Evolutionary conservation across 2,329 filamentous ascomycete genomes (phyloP).

Genomic region (Tothia fuscella): DNA sequence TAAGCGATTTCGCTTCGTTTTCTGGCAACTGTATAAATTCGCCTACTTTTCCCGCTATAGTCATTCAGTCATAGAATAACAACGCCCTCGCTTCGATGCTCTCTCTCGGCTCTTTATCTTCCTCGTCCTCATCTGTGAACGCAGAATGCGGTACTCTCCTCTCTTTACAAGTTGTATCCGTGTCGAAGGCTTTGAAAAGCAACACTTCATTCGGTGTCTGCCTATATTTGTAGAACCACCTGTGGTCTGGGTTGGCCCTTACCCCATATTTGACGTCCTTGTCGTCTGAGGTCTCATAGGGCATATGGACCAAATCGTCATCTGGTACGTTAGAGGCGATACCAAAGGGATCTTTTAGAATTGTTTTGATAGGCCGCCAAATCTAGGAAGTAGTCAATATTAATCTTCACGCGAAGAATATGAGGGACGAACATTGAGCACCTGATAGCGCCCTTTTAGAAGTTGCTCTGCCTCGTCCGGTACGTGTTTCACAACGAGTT

Average conservation of each 20-base stretch:
- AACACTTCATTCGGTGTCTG: conserved; percentile 21
- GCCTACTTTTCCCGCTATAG: not conserved
- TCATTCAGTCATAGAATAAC: conserved; percentile 19
- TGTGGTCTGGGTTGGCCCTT: conserved; percentile 18
- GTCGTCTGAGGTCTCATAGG: conserved; percentile 21
- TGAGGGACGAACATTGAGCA: conserved; percentile 20
- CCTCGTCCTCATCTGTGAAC: conserved; percentile 19
- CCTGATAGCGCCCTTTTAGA: conserved; percentile 20
- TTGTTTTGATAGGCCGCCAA: conserved; percentile 24
- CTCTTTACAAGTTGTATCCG: conserved; percentile 22
- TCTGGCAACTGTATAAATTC: too few species aligned
- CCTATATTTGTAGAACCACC: conserved; percentile 23
- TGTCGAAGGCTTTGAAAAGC: conserved; percentile 26
- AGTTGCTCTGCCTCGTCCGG: conserved; percentile 21
- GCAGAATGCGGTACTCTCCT: conserved; percentile 24
- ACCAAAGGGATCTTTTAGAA: conserved; percentile 22
- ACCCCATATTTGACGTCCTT: conserved; percentile 21
- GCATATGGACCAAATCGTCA: conserved; percentile 17
- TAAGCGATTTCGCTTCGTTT: too few species aligned
- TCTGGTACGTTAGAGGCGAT: conserved; percentile 22
- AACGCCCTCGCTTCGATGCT: conserved; percentile 25
- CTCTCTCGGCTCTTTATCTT: conserved; percentile 19
- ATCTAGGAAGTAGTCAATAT: not conserved
- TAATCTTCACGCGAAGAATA: not conserved
- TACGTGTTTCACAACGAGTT: conserved; percentile 15